Evolutionary conservation across 805 yeast genomes (phyloP), one percentile per base, ranked within the genome.

Genomic region (Huiozyma sinensis): DNA sequence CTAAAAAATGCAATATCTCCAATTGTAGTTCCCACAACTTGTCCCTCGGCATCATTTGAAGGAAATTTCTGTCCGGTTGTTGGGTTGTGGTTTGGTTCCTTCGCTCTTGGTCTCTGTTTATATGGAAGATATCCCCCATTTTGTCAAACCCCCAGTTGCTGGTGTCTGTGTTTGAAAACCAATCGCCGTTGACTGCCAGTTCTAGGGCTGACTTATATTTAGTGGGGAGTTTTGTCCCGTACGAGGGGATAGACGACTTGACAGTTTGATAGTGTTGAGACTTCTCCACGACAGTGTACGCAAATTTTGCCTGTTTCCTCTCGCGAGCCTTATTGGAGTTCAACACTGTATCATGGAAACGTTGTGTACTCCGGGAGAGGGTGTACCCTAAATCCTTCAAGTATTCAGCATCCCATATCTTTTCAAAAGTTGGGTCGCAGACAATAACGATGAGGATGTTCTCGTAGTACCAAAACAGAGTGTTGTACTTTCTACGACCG

Each of bases 401-500:
- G 41, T 59, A 62, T 6, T 52, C 51, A 9, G 44, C 42, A 17
- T 60, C 61, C 56, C 61, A 58, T 13, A 62, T 55, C 27, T 49
- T 54, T 4, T 46, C 47, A 39, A 61, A 61, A 6, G 43, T 38
- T 1, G 48, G 43, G 29, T 61, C 52, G 43, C 55, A 51, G 2
- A 59, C 51, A n/a, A 61, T 48, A 0, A 56, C 47, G 0, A 52
- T 51, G n/a, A 59, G 43, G 2, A 54, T 45, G 40, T 57, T 59
- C 9, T 58, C 50, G 43, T 50, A 58, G 36, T 51, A 58, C 66
- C 66, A 62, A 40, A 59, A 58, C 24, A 62, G 32, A 29, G 55
- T 41, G 40, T 56, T 53, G 43, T 52, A 57, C 12, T 32, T 33
- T 30, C 33, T 46, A 11, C 43, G 40, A 33, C 48, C 39, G 9